phyloP scores from a whole-genome alignment of 2,329 filamentous ascomycete genomes.

The Arthrobotrys conoides region DNA sequence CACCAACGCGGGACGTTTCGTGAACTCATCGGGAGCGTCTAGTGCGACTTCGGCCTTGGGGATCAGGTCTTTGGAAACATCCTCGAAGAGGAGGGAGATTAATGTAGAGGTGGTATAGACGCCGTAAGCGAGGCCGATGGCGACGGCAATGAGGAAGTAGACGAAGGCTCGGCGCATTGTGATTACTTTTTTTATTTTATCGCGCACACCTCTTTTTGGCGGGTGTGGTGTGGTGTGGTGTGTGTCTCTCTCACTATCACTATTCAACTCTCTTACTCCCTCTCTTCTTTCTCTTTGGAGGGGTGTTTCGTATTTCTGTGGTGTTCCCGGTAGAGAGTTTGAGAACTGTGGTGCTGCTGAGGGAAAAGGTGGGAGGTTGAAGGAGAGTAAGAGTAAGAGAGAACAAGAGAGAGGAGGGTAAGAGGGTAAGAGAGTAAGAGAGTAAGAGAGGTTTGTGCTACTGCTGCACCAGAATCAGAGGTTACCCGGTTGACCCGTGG shows the following conservation, averaged over 20 bases:
- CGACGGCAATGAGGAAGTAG: slow-evolving; percentile 76
- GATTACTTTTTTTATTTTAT: not conserved
- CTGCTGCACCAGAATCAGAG: slow-evolving; percentile 78
- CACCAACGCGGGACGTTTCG: slow-evolving; percentile 75
- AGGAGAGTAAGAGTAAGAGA: slow-evolving; percentile 69
- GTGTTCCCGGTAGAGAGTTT: slow-evolving; percentile 79
- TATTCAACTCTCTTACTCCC: not conserved
- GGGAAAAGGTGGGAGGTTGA: not conserved
- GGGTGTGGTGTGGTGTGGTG: too few relatives aligned
- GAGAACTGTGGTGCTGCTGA: slow-evolving; percentile 61
- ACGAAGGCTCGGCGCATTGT: slow-evolving; percentile 66
- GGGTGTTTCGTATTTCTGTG: slow-evolving; percentile 76
- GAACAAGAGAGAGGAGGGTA: too few relatives aligned
- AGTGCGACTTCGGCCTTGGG: slow-evolving; percentile 76
- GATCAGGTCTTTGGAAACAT: slow-evolving; percentile 78
- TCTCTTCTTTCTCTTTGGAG: not conserved
- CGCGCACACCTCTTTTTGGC: slow-evolving; percentile 10
- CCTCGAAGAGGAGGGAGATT: slow-evolving; percentile 78
- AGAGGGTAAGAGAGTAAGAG: too few relatives aligned
- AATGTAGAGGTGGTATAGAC: slow-evolving; percentile 79
- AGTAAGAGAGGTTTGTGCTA: slow-evolving; percentile 76
- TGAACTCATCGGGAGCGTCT: slow-evolving; percentile 73
- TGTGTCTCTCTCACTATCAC: not conserved
- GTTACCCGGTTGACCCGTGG: slow-evolving; percentile 66
- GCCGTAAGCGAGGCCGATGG: slow-evolving; percentile 76